Evolutionary conservation across 352 stramenopile species (phyloP).

Genomic region (Globisporangium mamillatum): DNA sequence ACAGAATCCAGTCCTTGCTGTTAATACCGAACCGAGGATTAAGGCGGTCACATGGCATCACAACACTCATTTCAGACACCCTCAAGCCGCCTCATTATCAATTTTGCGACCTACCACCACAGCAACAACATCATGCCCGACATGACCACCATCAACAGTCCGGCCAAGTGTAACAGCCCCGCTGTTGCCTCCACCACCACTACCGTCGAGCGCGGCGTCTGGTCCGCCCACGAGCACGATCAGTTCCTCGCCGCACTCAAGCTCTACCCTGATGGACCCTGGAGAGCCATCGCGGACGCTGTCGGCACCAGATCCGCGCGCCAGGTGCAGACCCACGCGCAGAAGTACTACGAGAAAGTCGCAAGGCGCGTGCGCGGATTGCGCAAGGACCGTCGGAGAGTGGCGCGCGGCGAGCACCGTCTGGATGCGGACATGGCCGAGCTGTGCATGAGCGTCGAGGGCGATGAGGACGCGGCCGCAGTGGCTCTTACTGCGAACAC

Average conservation of each 20-base stretch:
- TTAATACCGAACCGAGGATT: too few species aligned
- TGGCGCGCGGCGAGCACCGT: conserved; percentile 1
- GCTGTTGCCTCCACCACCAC: too few species aligned
- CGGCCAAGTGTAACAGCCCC: too few species aligned
- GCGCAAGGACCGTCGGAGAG: conserved; percentile 2
- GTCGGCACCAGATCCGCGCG: neutral
- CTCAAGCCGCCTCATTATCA: too few species aligned
- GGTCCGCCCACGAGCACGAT: neutral
- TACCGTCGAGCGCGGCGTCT: too few species aligned
- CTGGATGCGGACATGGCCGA: neutral
- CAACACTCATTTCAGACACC: too few species aligned
- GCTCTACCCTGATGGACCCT: neutral
- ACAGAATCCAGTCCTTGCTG: too few species aligned
- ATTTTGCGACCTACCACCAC: too few species aligned
- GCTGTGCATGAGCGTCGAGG: neutral
- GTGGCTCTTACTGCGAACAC: neutral
- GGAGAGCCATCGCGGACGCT: neutral
- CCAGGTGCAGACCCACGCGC: neutral
- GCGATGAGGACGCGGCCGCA: neutral
- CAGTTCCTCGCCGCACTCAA: neutral
- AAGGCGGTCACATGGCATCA: too few species aligned
- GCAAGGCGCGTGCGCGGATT: neutral
- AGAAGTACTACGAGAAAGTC: conserved; percentile 8
- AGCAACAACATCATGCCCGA: too few species aligned
- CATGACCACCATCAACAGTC: too few species aligned